Percentiles rank a stretch among this genome's conserved stretches.
Evolutionary conservation across 2,329 filamentous ascomycete genomes (phyloP).

Genomic region (Trichoderma koningiopsis): DNA sequence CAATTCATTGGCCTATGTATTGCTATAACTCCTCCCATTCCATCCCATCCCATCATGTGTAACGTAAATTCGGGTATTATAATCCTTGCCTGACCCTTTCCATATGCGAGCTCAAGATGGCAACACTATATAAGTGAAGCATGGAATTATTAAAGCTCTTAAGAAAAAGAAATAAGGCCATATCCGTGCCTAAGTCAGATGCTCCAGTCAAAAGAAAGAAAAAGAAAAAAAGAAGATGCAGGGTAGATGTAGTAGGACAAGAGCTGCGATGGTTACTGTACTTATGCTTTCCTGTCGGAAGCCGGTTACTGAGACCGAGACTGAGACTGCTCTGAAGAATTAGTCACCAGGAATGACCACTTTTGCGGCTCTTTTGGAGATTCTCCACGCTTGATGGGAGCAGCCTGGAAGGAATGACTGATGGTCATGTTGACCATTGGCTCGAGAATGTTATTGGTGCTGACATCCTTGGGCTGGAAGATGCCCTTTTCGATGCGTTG

Average conservation of each 20-base stretch:
- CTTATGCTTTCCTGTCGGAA: slow-evolving; percentile 41
- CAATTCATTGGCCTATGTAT: neutral
- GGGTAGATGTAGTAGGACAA: neutral
- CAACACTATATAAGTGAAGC: neutral
- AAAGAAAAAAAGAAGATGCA: neutral
- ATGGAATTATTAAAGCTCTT: neutral
- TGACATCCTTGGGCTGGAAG: slow-evolving; percentile 47
- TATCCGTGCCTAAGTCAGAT: neutral
- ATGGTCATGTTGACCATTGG: slow-evolving; percentile 55
- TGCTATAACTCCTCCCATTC: neutral
- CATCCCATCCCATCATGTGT: slow-evolving; percentile 8
- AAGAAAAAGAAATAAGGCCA: neutral
- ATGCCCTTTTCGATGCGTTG: slow-evolving; percentile 58
- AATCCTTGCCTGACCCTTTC: slow-evolving; percentile 7
- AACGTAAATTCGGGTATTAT: slow-evolving; percentile 15
- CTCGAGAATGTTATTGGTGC: slow-evolving; percentile 50
- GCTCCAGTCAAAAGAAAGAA: neutral
- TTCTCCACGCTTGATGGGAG: slow-evolving; percentile 39
- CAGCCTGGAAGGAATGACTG: slow-evolving; percentile 47
- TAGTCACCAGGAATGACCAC: slow-evolving; percentile 45
- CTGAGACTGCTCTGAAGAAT: slow-evolving; percentile 35
- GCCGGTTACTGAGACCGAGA: slow-evolving; percentile 30
- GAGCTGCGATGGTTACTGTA: neutral
- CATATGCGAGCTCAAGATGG: slow-evolving; percentile 3
- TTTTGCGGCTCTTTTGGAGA: slow-evolving; percentile 53